Evolutionary conservation across 2,329 filamentous ascomycete genomes (phyloP), one percentile per base, ranked within the genome.

Genomic region (Parasarocladium wereldwijsianum): DNA sequence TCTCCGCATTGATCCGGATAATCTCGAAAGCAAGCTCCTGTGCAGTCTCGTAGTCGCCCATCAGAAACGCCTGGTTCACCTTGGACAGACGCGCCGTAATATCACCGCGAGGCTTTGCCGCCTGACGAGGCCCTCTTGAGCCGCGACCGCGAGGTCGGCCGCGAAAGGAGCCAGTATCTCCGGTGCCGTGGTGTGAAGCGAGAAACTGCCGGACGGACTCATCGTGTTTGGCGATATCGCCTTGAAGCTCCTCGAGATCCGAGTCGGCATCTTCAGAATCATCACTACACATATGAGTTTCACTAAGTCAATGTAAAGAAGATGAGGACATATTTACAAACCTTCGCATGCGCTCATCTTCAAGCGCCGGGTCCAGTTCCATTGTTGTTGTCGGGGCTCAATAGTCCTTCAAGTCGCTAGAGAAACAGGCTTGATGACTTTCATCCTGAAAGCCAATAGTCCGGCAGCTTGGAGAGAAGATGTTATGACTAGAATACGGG

Each of bases 61-160:
- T 58, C 34, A 83, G 60, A 43, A 76, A 85, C 4, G 73, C 70
- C 35, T 75, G 63, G 34, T 74, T 80, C 3, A 81, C 80, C 43
- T 68, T 61, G 26, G 67, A 64, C 28, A 85, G 62, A 24, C 76
- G 60, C 23, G 68, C 60, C 42, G 76, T 82, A 48, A 85, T 81
- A 40, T 84, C 75, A 23, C 66, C 71, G 25, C 75, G 70, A 11
- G 75, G 76, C 45, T 81, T 76, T 7, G 70, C 73, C 15, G 71
- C 66, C 45, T 74, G 71, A 12, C 67, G 58, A 16, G 65, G 66
- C 6, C 66, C 66, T 10, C 57, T 49, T 26, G 47, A 34, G 17
- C 55, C 44, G 32, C 43, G 43, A 12, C 43, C 45, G 16, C 45
- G 43, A 14, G 32, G 23, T 5, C 35, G 39, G 38, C 11, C 46